Base-by-base conservation (phyloP, 352 stramenopile species). In the Blastocystis sp. region DNA sequence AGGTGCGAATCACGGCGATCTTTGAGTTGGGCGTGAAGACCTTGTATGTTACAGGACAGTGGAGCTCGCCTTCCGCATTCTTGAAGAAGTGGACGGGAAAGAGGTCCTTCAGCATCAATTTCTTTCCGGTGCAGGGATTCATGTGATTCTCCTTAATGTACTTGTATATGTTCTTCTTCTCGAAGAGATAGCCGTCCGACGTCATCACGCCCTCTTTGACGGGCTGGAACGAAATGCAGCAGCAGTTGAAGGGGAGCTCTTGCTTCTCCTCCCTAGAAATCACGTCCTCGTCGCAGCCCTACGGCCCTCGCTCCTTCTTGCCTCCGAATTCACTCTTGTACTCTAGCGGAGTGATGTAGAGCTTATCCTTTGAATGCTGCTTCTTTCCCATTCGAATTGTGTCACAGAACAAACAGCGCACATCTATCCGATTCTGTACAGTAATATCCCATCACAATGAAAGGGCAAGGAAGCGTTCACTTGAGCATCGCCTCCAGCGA, bases 201-300 rank as follows among this genome's bases (percentile, higher is more conserved):
- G 45, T 81, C n/a, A 51, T 76, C 39, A 91, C 77, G n/a, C 88
- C 82, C 67, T 97, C 94, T 85, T 78, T 90, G 95, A 94, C 81
- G 91, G 94, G 92, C 94, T 97, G 95, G 63, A 99, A 93, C 1
- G 94, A 98, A 90, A 99, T 95, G 31, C 97, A 95, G 91, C 97
- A 99, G 93, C 96, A 98, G 90, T 98, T 95, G 92, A 99, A 99
- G 50, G 96, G 96, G 37, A 99, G 92, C 16, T 94, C 94, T 94
- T 90, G 62, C 79, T 91, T 81, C 59, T 92, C 80, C 24, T 90
- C 60, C 31, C 67, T 79, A 80, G 41, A 60, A 12, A 16, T 41
- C 16, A 35, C 29, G 41, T 12, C 33, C 21, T n/a, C 39, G 4
- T 10, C 37, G 12, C 65, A 50, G 31, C 19, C 26, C 29, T 2